phyloP scores from a whole-genome alignment of 495 filamentous ascomycete genomes.

The Penicillium subrubescens region DNA sequence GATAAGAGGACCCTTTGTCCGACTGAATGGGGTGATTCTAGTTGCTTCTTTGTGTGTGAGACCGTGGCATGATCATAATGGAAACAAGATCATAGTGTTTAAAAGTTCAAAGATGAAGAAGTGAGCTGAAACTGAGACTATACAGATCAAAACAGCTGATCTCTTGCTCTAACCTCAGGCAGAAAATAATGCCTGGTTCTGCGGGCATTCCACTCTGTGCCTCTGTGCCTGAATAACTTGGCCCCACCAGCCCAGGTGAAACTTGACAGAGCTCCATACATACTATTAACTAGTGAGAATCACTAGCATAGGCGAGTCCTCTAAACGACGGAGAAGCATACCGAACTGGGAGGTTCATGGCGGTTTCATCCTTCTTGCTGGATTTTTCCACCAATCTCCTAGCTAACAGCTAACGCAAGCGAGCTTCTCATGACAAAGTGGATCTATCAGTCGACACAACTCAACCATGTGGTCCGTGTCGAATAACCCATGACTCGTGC shows the following conservation, averaged over 20 bases:
- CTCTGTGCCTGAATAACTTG: neutral
- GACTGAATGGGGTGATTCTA: neutral
- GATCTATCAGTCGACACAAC: neutral
- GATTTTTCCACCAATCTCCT: conserved; percentile 1
- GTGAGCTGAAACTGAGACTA: neutral
- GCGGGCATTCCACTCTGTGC: neutral
- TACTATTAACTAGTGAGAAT: neutral
- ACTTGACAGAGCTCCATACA: neutral
- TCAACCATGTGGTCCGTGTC: neutral
- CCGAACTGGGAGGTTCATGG: neutral
- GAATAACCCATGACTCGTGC: neutral
- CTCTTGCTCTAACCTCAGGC: neutral
- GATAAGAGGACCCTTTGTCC: neutral
- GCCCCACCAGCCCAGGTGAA: neutral
- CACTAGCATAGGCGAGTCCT: neutral
- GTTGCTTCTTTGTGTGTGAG: neutral
- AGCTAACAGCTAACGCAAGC: neutral
- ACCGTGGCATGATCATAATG: neutral
- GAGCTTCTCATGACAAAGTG: neutral
- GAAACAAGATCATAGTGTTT: neutral
- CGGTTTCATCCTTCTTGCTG: neutral
- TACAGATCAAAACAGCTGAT: neutral
- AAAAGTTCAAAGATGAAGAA: neutral
- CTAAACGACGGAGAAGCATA: neutral
- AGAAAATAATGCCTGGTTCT: neutral